Percentiles rank a stretch among this genome's conserved stretches.
phyloP scores from a whole-genome alignment of 768 basidiomycete species.

The Bullera alba region DNA sequence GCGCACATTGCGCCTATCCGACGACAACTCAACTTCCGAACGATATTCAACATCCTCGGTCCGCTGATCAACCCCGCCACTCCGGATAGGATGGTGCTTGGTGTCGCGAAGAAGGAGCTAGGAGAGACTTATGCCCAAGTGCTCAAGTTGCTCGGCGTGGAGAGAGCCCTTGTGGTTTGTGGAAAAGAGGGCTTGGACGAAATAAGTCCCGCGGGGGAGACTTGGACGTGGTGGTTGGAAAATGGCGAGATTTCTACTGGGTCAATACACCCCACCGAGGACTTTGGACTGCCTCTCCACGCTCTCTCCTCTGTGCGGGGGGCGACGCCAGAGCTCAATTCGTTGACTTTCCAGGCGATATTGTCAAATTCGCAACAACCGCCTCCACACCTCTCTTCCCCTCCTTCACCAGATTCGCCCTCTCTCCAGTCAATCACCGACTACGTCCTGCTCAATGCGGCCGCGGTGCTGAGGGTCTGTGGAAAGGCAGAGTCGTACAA shows the following conservation, averaged over 20 bases:
- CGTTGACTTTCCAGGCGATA: constrained; percentile 61
- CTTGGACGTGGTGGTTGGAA: constrained; percentile 61
- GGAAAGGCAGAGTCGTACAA: constrained; percentile 64
- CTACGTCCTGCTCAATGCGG: constrained; percentile 85
- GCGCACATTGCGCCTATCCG: constrained; percentile 76
- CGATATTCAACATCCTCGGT: constrained; percentile 91
- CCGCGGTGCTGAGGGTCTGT: constrained; percentile 77
- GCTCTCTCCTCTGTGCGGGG: constrained; percentile 65
- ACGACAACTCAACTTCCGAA: constrained; percentile 81
- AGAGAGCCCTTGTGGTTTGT: constrained; percentile 84
- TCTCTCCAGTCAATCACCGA: constrained; percentile 61
- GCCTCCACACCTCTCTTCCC: constrained; percentile 32
- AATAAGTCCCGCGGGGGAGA: constrained; percentile 87
- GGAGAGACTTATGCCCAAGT: constrained; percentile 74
- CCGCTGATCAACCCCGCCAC: constrained; percentile 86
- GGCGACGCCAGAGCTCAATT: constrained; percentile 71
- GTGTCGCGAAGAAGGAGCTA: constrained; percentile 74
- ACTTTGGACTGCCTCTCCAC: constrained; percentile 71
- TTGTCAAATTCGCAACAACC: constrained; percentile 52
- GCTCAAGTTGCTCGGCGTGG: constrained; percentile 64
- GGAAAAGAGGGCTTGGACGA: constrained; percentile 88
- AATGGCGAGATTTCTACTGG: constrained; percentile 58
- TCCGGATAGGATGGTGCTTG: constrained; percentile 83
- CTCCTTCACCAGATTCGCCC: constrained; percentile 33
- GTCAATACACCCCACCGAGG: constrained; percentile 56